Base-by-base conservation (phyloP, 2,329 filamentous ascomycete species). In the Hypoxylon sp. region DNA sequence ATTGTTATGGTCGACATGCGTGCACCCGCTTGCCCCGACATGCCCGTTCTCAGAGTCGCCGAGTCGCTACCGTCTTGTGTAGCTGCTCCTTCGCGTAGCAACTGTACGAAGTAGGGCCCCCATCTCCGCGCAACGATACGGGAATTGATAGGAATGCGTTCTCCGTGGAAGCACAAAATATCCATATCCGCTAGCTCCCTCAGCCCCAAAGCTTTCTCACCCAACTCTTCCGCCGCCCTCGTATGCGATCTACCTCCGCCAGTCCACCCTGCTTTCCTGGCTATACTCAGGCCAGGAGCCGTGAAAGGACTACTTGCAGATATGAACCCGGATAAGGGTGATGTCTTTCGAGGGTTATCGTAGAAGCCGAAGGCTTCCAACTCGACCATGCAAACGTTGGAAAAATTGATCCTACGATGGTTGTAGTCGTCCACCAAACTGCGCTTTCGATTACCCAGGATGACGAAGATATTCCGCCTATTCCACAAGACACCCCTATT, bases 371-470 rank as follows among this genome's bases (percentile, higher is more conserved):
- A 99, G 0, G 94, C 92, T 69, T 99, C 94, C 7, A 99, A 78
- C 71, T 99, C 94, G 6, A 99, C 93, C 80, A 97, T 89, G 70
- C 94, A 97, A 19, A 97, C 86, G 67, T 99, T 95, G 7, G 89
- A 90, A 69, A 97, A 99, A 71, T 99, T 99, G 72, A 99, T 95
- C 17, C 94, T 88, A 7, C 94, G 88, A 67, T 97, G 94, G 68
- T 97, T 97, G 72, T 99, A 99, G 71, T 99, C 94, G 63, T 99
- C 93, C 0, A 97, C 93, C 21, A 99, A 79, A 62, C 90, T 97
- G 56, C 94, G 81, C 71, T 96, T 96, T 26, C 94, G 84, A 70
- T 97, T 95, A 35, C 94, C 94, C 26, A 99, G 79, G 57, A 99
- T 93, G 23, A 97, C 91, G 73, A 97, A 99, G 0, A 91, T 90